Conservation (phyloP, 2,329 filamentous ascomycete species). For the Cercospora nicotianae region DNA sequence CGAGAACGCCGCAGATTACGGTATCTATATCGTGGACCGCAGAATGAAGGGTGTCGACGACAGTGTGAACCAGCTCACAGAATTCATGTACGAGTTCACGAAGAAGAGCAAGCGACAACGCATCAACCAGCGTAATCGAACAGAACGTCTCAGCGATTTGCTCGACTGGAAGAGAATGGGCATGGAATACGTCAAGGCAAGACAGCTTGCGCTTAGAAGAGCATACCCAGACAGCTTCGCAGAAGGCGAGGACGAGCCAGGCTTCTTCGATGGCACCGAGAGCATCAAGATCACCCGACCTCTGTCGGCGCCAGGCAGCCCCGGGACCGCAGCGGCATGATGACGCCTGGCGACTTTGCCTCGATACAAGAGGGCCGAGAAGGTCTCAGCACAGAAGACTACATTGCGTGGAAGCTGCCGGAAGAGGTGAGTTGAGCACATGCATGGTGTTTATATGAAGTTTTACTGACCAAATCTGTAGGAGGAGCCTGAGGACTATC, state of each 20-base stretch:
- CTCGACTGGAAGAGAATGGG: constrained; percentile 99
- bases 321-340: constrained; percentile 88
- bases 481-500: constrained; percentile 81
- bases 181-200: constrained; percentile 97
- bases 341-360: constrained; percentile 98
- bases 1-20: constrained; percentile 95
- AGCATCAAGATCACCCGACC: constrained; percentile 87
- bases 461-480: constrained; percentile 20
- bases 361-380: constrained; percentile 93
- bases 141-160: constrained; percentile 89
- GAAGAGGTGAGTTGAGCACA: constrained; percentile 59
- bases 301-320: constrained; percentile 90
- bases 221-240: constrained; percentile 88
- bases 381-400: constrained; percentile 92
- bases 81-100: constrained; percentile 91
- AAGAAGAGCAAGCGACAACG: constrained; percentile 91
- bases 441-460: no score
- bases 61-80: constrained; percentile 90
- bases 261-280: constrained; percentile 89
- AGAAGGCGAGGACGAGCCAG: constrained; percentile 68
- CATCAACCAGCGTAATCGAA: constrained; percentile 98
- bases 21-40: constrained; percentile 98
- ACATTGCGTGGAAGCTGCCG: constrained; percentile 97
- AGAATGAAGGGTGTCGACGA: constrained; percentile 95
- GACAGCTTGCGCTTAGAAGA: constrained; percentile 84